Base-by-base conservation (phyloP, 306 rosid species). In the Vicia sativa region DNA sequence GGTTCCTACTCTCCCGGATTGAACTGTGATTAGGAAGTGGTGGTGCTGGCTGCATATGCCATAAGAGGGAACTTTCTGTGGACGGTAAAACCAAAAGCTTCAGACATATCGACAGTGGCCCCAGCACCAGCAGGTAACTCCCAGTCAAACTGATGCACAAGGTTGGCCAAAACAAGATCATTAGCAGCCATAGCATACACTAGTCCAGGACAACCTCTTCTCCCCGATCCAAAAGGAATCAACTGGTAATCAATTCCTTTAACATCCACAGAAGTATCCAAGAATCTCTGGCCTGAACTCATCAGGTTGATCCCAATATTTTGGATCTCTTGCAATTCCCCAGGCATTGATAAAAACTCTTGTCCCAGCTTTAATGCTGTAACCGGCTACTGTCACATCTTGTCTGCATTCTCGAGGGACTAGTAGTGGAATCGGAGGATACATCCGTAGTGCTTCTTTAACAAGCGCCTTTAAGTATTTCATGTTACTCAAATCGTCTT, bases 371-470 rank as follows among this genome's bases (percentile, higher is more conserved):
- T 7, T 11, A 5, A 78, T 11, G 35, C 25, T 29, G 35, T 54
- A 64, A 6, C 75, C 58, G 5, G 34, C 56, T 7, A 78, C 5
- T 7, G 62, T 62, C 7, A 63, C 53, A 3, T 78, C 76, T 26
- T 63, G 48, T 39, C 14, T 79, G 11, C 79, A 70, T 71, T 79
- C 75, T 49, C 83, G 0, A 9, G 87, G 90, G 7, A 77, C 10
- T 1, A 83, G 29, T 25, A 88, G 34, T 2, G 91, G 87, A 52
- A 75, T 0, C 0, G 89, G 87, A 0, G 87, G 81, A 53, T 81
- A 82, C 4, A 81, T 3, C 0, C 87, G 78, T 5, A 64, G 55
- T 8, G 69, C 9, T 64, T 64, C 69, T 45, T 64, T 64, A 9
- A 43, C 26, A 5, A 64, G 80, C 0, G 88, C 89, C 31, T 81